These are phyloP conservation scores for Nitzschia sp. DNA, from an alignment of 108 stramenopile species.

Conservation along the genomic window DNA sequence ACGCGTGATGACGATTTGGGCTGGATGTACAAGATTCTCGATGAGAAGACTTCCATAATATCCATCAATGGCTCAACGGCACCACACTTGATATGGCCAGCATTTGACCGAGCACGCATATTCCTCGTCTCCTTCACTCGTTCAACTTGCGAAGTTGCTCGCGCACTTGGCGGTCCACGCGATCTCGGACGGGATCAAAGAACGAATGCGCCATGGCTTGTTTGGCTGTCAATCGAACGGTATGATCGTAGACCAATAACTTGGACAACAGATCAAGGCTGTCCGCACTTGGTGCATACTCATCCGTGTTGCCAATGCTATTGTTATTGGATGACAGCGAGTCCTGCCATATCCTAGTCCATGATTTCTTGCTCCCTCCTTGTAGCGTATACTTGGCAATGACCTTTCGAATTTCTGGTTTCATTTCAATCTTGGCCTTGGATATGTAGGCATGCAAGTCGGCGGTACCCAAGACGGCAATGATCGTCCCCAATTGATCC, in stretches of 20 bases:
- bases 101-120: no score
- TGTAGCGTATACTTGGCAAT: conserved; percentile 31
- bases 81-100: conserved; percentile 72
- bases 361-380: conserved; percentile 9
- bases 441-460: conserved; percentile 66
- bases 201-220: conserved; percentile 84
- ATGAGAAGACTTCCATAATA: conserved; percentile 18
- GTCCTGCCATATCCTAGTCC: neutral
- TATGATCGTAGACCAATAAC: conserved; percentile 82
- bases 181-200: conserved; percentile 75
- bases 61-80: conserved; percentile 3
- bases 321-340: neutral
- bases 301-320: neutral
- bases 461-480: conserved; percentile 69
- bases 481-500: conserved; percentile 82
- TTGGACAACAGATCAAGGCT: conserved; percentile 78
- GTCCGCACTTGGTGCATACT: conserved; percentile 48
- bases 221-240: conserved; percentile 74
- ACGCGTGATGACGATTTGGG: conserved; percentile 53
- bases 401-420: conserved; percentile 31
- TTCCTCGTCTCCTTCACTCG: neutral
- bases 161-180: conserved; percentile 14
- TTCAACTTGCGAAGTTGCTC: conserved; percentile 14
- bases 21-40: conserved; percentile 65
- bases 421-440: conserved; percentile 47